Evolutionary conservation across 2,329 filamentous ascomycete genomes (phyloP), one percentile per base, ranked within the genome.

Genomic region (Fusarium scirpi): DNA sequence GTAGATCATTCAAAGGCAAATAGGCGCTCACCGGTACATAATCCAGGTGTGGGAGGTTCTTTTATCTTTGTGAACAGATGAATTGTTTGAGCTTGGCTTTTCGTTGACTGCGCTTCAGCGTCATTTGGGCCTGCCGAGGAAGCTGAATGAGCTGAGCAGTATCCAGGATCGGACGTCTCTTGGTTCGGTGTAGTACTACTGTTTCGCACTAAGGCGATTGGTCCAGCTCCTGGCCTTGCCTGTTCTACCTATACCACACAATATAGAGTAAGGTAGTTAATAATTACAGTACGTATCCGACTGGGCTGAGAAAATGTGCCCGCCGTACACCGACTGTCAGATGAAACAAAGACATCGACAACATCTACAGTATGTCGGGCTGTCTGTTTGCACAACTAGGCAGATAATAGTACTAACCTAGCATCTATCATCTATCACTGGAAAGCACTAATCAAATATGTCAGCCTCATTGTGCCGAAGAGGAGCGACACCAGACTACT

Each of bases 151-250:
- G 34, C 34, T 38, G 18, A 38, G 34, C 34, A 38, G 18, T 38
- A n/a, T 38, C 34, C 18, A n/a, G 34, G n/a, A 38, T 44, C 15
- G 22, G 22, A 25, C 16, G 16, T 44, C 22, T 22, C 22, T n/a
- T 52, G 32, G 22, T 15, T 52, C 18, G 48, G 48, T 7, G 18
- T 7, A 38, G 34, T 38, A 58, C 62, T 56, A 60, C 46, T 61
- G 64, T 75, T 74, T 74, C 70, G 66, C 72, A 65, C 67, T 67
- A 68, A 65, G 53, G 62, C 30, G 48, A 46, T 38, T 59, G 56
- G 47, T 30, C 45, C 55, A 62, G 48, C 58, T 40, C 18, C 38
- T 58, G 57, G 44, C 43, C 47, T 63, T 52, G 51, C 34, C 34
- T 38, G 10, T n/a, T 38, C 18, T 13, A 30, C 11, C 29, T 38